These are phyloP conservation scores for Aureobasidium vineae DNA, from an alignment of 2,329 filamentous ascomycete genomes.

Conservation along the genomic window DNA sequence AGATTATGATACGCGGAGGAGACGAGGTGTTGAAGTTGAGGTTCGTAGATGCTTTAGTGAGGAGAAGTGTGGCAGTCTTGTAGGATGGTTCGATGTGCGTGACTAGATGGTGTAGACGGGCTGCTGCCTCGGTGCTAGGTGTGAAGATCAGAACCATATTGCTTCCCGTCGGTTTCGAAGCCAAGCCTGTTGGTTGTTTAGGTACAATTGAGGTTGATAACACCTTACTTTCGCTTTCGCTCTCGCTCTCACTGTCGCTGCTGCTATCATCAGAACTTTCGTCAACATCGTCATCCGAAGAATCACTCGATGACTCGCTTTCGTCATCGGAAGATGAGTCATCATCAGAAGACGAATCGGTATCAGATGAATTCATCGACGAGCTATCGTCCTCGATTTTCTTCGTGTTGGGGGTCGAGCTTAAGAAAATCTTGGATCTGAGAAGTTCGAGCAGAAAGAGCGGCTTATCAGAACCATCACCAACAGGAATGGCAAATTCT, in stretches of 20 bases:
- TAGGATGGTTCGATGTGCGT: slow-evolving; percentile 35
- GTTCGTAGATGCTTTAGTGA: slow-evolving; percentile 68
- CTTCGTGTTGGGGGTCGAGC: neutral
- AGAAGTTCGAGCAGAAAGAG: slow-evolving; percentile 81
- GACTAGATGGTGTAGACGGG: slow-evolving; percentile 81
- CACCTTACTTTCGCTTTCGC: neutral
- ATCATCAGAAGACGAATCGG: slow-evolving; percentile 27
- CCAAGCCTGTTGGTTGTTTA: neutral
- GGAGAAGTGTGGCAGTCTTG: slow-evolving; percentile 34
- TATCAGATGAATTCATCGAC: neutral
- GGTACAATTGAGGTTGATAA: slow-evolving; percentile 25
- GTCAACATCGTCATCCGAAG: slow-evolving; percentile 37
- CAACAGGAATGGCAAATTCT: slow-evolving; percentile 51
- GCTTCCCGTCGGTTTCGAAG: neutral
- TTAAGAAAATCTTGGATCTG: slow-evolving; percentile 50
- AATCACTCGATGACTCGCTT: slow-evolving; percentile 10
- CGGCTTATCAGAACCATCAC: slow-evolving; percentile 59
- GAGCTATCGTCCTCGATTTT: neutral
- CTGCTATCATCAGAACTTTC: slow-evolving; percentile 1
- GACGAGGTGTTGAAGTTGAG: slow-evolving; percentile 55
- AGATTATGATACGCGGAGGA: slow-evolving; percentile 63
- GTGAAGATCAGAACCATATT: slow-evolving; percentile 69
- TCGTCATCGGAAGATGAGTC: slow-evolving; percentile 37
- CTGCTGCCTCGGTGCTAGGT: slow-evolving; percentile 81
- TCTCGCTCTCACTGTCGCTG: neutral